Evolutionary conservation across 1,284 basidiomycete genomes (phyloP).

Genomic region (Pholiota adiposa): DNA sequence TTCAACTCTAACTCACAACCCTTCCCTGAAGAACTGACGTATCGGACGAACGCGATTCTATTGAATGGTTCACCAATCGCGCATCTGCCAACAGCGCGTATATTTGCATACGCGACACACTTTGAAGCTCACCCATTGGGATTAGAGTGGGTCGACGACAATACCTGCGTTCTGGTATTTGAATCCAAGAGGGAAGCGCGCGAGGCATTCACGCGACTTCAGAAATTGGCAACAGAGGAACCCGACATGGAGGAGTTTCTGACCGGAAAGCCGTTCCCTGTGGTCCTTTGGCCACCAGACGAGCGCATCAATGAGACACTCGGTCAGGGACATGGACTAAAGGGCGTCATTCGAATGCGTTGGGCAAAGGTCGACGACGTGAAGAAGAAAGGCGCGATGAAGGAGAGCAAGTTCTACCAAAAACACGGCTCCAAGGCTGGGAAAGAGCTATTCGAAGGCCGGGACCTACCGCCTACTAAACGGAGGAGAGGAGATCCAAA

Average conservation of each 20-base stretch:
- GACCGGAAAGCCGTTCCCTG: constrained; percentile 67
- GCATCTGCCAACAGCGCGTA: constrained; percentile 66
- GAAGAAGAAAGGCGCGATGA: constrained; percentile 73
- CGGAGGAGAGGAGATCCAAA: constrained; percentile 38
- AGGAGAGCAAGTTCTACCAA: constrained; percentile 74
- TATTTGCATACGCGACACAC: constrained; percentile 79
- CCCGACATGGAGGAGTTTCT: constrained; percentile 60
- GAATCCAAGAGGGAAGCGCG: constrained; percentile 55
- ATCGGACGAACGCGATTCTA: constrained; percentile 71
- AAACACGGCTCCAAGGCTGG: constrained; percentile 71
- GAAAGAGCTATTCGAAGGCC: constrained; percentile 50
- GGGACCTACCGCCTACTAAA: constrained; percentile 36
- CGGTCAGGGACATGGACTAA: constrained; percentile 64
- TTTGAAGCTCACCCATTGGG: constrained; percentile 71
- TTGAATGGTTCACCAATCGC: constrained; percentile 71
- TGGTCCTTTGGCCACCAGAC: constrained; percentile 77
- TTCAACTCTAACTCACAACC: neutral
- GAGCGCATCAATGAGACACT: constrained; percentile 71
- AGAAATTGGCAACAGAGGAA: constrained; percentile 53
- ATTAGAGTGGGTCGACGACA: constrained; percentile 81
- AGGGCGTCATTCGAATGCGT: constrained; percentile 67
- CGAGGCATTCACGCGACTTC: constrained; percentile 51
- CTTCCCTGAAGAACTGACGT: constrained; percentile 36
- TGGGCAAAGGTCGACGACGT: constrained; percentile 72
- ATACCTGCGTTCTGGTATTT: constrained; percentile 77